Percentiles rank a stretch among this genome's conserved stretches.
These are phyloP conservation scores for Septoria linicola DNA, from an alignment of 2,329 filamentous ascomycete species.

Conservation along the genomic window DNA sequence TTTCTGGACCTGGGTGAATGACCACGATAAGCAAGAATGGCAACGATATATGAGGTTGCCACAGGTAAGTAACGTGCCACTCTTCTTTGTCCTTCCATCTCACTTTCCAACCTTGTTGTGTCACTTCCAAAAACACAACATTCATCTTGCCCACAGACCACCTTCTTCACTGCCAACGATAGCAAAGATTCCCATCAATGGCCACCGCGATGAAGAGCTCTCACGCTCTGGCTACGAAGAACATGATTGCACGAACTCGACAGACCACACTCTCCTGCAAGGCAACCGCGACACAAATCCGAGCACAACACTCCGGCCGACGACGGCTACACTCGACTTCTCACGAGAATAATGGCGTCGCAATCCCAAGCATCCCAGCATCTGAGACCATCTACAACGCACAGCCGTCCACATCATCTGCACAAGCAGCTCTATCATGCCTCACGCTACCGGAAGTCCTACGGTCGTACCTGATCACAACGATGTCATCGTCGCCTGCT, in stretches of 20 bases:
- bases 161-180: not conserved
- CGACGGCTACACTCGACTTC: conserved; percentile 20
- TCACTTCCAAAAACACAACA: too few relatives aligned
- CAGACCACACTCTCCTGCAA: not conserved
- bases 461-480: conserved; percentile 67
- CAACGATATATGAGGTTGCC: conserved; percentile 2
- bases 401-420: not conserved
- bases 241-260: not conserved
- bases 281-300: conserved; percentile 13
- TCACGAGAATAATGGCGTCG: conserved; percentile 13
- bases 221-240: conserved; percentile 5
- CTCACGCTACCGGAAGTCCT: conserved; percentile 66
- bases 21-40: conserved; percentile 5
- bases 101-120: not conserved
- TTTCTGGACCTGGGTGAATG: conserved; percentile 2
- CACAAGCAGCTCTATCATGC: conserved; percentile 57
- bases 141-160: too few relatives aligned
- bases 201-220: conserved; percentile 9
- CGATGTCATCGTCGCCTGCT: conserved; percentile 67
- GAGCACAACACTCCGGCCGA: conserved; percentile 12
- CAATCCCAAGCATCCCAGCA: conserved; percentile 9
- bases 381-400: not conserved
- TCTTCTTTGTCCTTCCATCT: conserved; percentile 11
- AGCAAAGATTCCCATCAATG: not conserved
- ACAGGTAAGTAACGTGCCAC: conserved; percentile 1